A percentile compares a stretch with the other conserved stretches of the same genome.
These are phyloP conservation scores for Pseudocercospora pini-densiflorae DNA, from an alignment of 2,329 filamentous ascomycete genomes.

Conservation along the genomic window DNA sequence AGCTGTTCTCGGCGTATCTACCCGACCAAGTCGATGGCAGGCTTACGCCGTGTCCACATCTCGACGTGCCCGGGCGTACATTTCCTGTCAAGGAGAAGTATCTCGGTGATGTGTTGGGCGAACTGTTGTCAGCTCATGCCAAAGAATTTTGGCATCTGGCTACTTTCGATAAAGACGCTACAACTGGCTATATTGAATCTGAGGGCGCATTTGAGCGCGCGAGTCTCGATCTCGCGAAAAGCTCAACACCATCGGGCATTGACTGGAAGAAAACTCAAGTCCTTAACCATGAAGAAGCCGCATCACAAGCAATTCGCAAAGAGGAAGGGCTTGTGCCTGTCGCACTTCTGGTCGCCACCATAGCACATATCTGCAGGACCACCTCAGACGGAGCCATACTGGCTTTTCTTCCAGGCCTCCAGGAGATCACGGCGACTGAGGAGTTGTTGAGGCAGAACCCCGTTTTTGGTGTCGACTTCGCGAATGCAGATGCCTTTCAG, in stretches of 20 bases:
- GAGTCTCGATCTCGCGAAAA: slow-evolving; percentile 9
- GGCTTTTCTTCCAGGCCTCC: slow-evolving; percentile 54
- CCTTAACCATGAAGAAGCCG: slow-evolving; percentile 24
- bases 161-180: not conserved
- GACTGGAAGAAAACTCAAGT: slow-evolving; percentile 46
- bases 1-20: slow-evolving; percentile 54
- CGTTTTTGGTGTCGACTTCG: slow-evolving; percentile 47
- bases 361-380: slow-evolving; percentile 53
- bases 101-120: slow-evolving; percentile 46
- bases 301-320: slow-evolving; percentile 38
- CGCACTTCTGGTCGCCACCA: slow-evolving; percentile 48
- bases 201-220: slow-evolving; percentile 30
- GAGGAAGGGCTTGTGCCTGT: slow-evolving; percentile 48
- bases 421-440: slow-evolving; percentile 44
- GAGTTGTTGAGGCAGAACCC: slow-evolving; percentile 34
- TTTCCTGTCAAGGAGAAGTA: slow-evolving; percentile 51
- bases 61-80: slow-evolving; percentile 51
- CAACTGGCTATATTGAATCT: slow-evolving; percentile 28
- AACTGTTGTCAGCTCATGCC: slow-evolving; percentile 36
- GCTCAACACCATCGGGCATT: slow-evolving; percentile 37
- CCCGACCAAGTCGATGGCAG: slow-evolving; percentile 38
- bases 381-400: slow-evolving; percentile 52
- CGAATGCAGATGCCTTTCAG: slow-evolving; percentile 45
- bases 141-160: slow-evolving; percentile 24
- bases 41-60: slow-evolving; percentile 43